These are phyloP conservation scores for Lasiodiplodia hormozganensis DNA, from an alignment of 2,329 filamentous ascomycete species.

Conservation along the genomic window DNA sequence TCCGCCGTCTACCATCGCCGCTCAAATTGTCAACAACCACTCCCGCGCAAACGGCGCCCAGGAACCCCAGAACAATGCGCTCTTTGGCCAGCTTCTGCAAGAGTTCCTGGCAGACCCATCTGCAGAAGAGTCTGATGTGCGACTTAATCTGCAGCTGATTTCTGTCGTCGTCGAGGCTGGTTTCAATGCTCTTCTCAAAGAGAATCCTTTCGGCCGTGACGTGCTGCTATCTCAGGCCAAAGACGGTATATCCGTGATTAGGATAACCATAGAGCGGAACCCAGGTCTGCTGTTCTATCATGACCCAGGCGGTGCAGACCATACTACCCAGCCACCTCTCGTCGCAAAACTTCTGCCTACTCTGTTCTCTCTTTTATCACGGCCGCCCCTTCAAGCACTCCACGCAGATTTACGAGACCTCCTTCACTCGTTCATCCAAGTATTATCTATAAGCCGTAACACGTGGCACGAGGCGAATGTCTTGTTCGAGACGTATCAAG, in stretches of 20 bases:
- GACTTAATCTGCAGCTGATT: constrained; percentile 84
- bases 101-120: constrained; percentile 60
- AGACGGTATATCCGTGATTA: constrained; percentile 80
- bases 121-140: constrained; percentile 68
- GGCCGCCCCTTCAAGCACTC: constrained; percentile 50
- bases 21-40: constrained; percentile 84
- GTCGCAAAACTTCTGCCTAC: constrained; percentile 62
- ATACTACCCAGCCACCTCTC: constrained; percentile 51
- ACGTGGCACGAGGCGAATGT: constrained; percentile 45
- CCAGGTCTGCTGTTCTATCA: constrained; percentile 66
- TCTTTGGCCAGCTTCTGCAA: constrained; percentile 77
- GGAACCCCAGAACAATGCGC: constrained; percentile 71
- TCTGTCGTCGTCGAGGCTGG: constrained; percentile 83
- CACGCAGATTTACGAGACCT: constrained; percentile 46
- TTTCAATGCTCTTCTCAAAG: constrained; percentile 70
- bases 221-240: constrained; percentile 66
- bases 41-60: constrained; percentile 68
- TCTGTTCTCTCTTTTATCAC: constrained; percentile 56
- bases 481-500: constrained; percentile 47
- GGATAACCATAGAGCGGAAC: constrained; percentile 75
- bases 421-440: constrained; percentile 45
- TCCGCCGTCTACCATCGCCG: constrained; percentile 83
- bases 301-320: constrained; percentile 39
- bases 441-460: constrained; percentile 44
- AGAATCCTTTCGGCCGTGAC: constrained; percentile 71